A percentile compares a stretch with the other conserved stretches of the same genome.
Conservation (phyloP, 352 stramenopile genomes). For the Globisporangium ultimum region DNA sequence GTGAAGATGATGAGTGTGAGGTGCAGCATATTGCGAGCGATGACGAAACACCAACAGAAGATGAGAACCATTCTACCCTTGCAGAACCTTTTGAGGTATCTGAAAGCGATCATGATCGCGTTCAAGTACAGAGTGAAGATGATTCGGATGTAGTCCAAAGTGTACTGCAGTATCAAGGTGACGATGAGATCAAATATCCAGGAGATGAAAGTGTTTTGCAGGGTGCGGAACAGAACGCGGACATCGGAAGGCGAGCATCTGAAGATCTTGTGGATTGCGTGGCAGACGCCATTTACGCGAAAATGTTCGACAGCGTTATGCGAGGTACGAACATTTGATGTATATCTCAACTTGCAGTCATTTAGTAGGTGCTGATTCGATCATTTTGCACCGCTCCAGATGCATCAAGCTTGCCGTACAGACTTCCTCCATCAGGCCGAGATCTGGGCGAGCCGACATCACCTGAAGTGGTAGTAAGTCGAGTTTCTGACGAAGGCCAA, state of each 20-base stretch:
- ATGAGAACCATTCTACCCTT: neutral
- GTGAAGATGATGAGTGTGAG: neutral
- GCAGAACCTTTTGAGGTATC: neutral
- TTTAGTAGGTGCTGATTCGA: neutral
- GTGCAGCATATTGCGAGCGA: neutral
- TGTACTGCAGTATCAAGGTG: neutral
- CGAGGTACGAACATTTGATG: conserved; percentile 14
- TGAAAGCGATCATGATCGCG: neutral
- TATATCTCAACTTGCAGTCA: neutral
- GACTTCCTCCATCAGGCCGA: neutral
- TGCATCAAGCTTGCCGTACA: neutral
- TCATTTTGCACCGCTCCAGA: neutral
- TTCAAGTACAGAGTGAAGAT: neutral
- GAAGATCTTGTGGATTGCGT: conserved; percentile 11
- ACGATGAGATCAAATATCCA: neutral
- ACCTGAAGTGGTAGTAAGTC: neutral
- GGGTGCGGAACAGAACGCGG: neutral
- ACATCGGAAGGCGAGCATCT: neutral
- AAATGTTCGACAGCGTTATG: conserved; percentile 17
- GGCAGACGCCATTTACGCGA: conserved; percentile 17
- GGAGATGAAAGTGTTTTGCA: neutral
- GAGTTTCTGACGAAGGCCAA: neutral
- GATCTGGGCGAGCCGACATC: neutral
- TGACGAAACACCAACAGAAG: neutral
- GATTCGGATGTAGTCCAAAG: neutral